These are phyloP conservation scores for Cephaloascus fragrans DNA, from an alignment of 805 yeast genomes.

Conservation along the genomic window DNA sequence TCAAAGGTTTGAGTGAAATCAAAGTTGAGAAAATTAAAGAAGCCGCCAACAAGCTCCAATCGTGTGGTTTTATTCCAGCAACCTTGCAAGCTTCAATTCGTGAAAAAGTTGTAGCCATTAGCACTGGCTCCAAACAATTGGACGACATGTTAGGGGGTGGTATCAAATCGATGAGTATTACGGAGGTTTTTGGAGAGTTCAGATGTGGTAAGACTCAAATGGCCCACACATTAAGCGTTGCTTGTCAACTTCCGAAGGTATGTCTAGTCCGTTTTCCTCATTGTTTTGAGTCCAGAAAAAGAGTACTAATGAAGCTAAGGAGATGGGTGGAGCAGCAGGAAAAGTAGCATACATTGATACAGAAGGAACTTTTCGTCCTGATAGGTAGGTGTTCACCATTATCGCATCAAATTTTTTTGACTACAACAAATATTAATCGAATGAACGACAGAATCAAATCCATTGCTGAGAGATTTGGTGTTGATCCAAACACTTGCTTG, in stretches of 20 bases:
- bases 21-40: conserved; percentile 71
- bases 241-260: conserved; percentile 58
- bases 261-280: conserved; percentile 1
- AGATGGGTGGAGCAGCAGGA: conserved; percentile 74
- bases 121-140: conserved; percentile 65
- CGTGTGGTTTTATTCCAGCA: conserved; percentile 68
- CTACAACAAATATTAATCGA: not conserved
- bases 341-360: conserved; percentile 74
- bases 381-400: conserved; percentile 23
- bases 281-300: not conserved
- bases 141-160: conserved; percentile 71
- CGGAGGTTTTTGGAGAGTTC: conserved; percentile 75
- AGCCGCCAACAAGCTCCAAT: conserved; percentile 59
- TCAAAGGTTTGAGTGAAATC: conserved; percentile 66
- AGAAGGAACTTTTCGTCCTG: conserved; percentile 77
- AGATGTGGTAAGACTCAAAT: conserved; percentile 78
- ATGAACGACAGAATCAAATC: conserved; percentile 40
- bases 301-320: conserved; percentile 8
- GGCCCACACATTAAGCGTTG: conserved; percentile 71
- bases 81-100: conserved; percentile 57
- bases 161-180: conserved; percentile 63
- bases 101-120: conserved; percentile 50
- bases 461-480: conserved; percentile 59
- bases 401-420: not conserved
- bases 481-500: conserved; percentile 60